Conservation (phyloP, 257 asterid species). For the Gardenia jasminoides region DNA sequence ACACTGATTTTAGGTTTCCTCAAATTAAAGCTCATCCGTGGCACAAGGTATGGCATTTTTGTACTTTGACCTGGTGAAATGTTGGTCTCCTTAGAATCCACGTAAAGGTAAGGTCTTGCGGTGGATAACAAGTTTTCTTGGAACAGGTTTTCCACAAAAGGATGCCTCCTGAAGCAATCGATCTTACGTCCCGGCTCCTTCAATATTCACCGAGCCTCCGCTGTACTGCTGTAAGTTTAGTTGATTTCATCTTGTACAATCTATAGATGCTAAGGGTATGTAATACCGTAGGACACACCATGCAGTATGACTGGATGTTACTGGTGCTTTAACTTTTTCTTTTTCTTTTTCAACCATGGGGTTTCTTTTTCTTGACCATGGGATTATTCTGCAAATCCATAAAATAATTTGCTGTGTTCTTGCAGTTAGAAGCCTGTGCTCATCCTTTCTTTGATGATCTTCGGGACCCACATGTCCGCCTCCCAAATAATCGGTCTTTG, state of each 20-base stretch:
- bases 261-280: background rate
- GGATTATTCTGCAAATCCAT: background rate
- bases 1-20: conserved; percentile 86
- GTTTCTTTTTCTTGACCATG: background rate
- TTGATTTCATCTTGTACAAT: conserved; percentile 2
- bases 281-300: background rate
- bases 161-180: conserved; percentile 97
- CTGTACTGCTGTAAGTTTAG: conserved; percentile 61
- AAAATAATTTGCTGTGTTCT: conserved; percentile 1
- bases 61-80: background rate
- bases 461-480: conserved; percentile 74
- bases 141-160: conserved; percentile 80
- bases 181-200: conserved; percentile 85
- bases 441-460: conserved; percentile 92
- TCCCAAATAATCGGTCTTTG: conserved; percentile 72
- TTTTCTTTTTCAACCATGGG: background rate
- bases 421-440: conserved; percentile 89
- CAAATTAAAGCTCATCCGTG: conserved; percentile 95
- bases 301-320: background rate
- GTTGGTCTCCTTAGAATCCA: background rate
- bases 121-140: conserved; percentile 22
- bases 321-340: background rate
- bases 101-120: conserved; percentile 2
- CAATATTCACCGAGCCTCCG: conserved; percentile 96
- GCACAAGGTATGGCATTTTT: conserved; percentile 56